Evolutionary conservation across 2,329 filamentous ascomycete genomes (phyloP), one percentile per base, ranked within the genome.

Genomic region (Pseudopithomyces maydicus): DNA sequence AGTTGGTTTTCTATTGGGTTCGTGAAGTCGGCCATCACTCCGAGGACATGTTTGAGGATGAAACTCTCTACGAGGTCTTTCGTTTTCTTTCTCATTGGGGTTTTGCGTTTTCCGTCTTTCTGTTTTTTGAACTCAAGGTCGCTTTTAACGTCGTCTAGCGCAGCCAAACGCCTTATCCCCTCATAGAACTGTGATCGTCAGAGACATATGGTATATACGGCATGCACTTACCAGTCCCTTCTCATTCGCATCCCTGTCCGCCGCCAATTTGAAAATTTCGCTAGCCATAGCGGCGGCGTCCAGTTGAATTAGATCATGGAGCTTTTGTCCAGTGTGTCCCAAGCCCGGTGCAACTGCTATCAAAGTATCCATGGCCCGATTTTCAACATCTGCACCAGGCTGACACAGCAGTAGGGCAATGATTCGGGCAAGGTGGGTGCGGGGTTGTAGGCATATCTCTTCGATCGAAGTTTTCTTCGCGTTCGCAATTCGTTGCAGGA

Each of bases 1-100:
- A 61, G 56, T 82, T 80, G 69, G 47, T 91, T 89, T 66, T 93
- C 95, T 56, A 97, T 88, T 10, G 82, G 79, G 60, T 93, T 88
- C 0, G 91, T 91, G 62, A 98, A 87, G 35, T 89, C 85, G 6
- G 91, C 88, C 76, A 97, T 92, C 52, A 98, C 87, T 6, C 92
- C 94, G 6, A 99, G 84, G 33, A 96, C 88, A 72, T 97, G 89
- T 29, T 86, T 84, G 60, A 96, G 88, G 41, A 98, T 84, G 71
- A 97, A 98, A 0, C 84, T 80, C 1, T 87, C 88, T 22, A 96
- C 81, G 7, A 52, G 32, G 20, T 45, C 42, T 5, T 41, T 51
- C 1, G 85, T 77, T 57, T 89, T 86, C 52, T 82, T 78, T 68
- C 81, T 84, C 1, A 78, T 72, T 20, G 76, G 70, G 20, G 73